Conservation (phyloP, 164 flowering plant genomes). For the Magnolia kwangsiensis region DNA sequence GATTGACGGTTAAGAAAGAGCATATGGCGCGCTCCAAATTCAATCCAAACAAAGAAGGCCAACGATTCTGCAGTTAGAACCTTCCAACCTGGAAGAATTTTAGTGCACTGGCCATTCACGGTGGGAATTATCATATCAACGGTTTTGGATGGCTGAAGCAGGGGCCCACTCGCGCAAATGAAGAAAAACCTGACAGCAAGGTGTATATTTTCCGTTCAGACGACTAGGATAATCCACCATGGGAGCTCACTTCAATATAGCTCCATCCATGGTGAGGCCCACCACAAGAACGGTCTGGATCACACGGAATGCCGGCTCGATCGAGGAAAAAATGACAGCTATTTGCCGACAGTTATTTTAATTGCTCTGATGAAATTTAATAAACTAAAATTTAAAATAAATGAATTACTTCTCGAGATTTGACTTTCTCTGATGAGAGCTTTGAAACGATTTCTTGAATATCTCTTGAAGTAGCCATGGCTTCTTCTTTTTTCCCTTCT, state of each 20-base stretch:
- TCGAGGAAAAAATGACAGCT: background rate
- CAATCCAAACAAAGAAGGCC: no score
- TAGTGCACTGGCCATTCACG: background rate
- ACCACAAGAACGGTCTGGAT: background rate
- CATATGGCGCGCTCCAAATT: no score
- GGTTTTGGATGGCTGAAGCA: background rate
- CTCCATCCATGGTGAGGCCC: background rate
- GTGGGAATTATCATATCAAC: background rate
- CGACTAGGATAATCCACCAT: background rate
- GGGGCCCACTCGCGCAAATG: background rate
- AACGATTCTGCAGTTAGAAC: background rate
- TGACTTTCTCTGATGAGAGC: slow-evolving; percentile 84
- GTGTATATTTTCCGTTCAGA: background rate
- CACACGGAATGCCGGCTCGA: background rate
- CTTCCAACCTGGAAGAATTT: background rate
- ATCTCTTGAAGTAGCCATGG: slow-evolving; percentile 49
- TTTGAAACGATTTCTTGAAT: slow-evolving; percentile 70
- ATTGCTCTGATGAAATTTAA: no score
- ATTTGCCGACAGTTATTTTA: background rate
- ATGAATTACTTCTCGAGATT: slow-evolving; percentile 65
- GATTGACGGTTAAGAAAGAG: no score
- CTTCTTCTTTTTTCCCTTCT: background rate
- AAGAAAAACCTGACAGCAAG: background rate
- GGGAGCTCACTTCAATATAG: background rate
- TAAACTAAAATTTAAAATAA: no score